Conservation (phyloP, 768 basidiomycete species). For the Pisolithus sp. region DNA sequence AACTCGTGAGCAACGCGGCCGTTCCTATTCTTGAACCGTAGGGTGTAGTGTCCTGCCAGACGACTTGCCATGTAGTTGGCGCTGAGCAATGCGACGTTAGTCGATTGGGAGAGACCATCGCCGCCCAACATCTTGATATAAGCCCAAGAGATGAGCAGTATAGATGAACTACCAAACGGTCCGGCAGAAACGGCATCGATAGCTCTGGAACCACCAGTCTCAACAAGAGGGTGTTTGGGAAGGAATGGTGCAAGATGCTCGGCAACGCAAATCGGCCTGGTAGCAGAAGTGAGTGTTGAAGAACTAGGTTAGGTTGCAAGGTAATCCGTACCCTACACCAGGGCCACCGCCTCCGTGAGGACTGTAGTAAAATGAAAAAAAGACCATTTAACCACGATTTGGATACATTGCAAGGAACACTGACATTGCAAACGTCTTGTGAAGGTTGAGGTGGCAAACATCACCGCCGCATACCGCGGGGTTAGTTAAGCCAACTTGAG, state of each 20-base stretch:
- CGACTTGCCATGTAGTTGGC: slow-evolving; percentile 97
- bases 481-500: slow-evolving; percentile 88
- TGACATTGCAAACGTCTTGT: slow-evolving; percentile 96
- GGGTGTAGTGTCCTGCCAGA: slow-evolving; percentile 74
- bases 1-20: slow-evolving; percentile 94
- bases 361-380: slow-evolving; percentile 30
- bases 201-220: slow-evolving; percentile 57
- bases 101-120: slow-evolving; percentile 76
- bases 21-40: slow-evolving; percentile 87
- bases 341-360: slow-evolving; percentile 98
- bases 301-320: neutral
- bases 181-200: slow-evolving; percentile 89
- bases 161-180: slow-evolving; percentile 92
- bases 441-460: slow-evolving; percentile 96
- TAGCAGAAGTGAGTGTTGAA: slow-evolving; percentile 3
- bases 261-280: slow-evolving; percentile 86
- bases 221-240: slow-evolving; percentile 75
- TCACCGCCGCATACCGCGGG: slow-evolving; percentile 95
- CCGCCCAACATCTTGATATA: slow-evolving; percentile 99
- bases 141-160: slow-evolving; percentile 96
- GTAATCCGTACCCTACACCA: slow-evolving; percentile 68
- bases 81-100: slow-evolving; percentile 83
- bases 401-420: slow-evolving; percentile 16
- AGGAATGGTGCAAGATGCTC: slow-evolving; percentile 93
- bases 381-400: neutral